phyloP scores from a whole-genome alignment of 352 stramenopile species.

The Phytopythium sindhum region DNA sequence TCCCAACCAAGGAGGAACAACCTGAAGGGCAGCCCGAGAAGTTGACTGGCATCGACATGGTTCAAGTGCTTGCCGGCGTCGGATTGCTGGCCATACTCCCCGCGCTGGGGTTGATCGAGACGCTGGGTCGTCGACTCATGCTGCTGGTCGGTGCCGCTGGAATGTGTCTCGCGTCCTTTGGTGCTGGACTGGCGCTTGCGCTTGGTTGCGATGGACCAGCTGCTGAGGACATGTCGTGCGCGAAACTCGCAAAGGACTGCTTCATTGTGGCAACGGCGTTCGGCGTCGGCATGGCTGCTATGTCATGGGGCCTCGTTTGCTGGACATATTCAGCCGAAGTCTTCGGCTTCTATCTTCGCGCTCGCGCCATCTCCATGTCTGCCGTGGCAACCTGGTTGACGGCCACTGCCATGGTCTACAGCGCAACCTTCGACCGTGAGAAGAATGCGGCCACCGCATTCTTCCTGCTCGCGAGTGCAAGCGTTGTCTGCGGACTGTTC shows the following conservation, averaged over 20 bases:
- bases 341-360: slow-evolving; percentile 45
- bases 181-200: slow-evolving; percentile 33
- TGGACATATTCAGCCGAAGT: slow-evolving; percentile 66
- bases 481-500: neutral
- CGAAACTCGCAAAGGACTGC: slow-evolving; percentile 18
- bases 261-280: slow-evolving; percentile 35
- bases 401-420: slow-evolving; percentile 26
- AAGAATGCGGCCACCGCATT: neutral
- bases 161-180: slow-evolving; percentile 40
- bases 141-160: slow-evolving; percentile 35
- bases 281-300: slow-evolving; percentile 52
- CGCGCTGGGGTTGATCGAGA: slow-evolving; percentile 38
- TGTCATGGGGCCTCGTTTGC: slow-evolving; percentile 49
- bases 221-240: slow-evolving; percentile 18
- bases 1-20: slow-evolving; percentile 1
- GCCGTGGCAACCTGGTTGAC: slow-evolving; percentile 36
- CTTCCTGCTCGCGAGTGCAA: slow-evolving; percentile 3
- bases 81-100: slow-evolving; percentile 42
- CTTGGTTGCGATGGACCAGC: slow-evolving; percentile 25
- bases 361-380: slow-evolving; percentile 33
- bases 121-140: slow-evolving; percentile 28
- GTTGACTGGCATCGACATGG: slow-evolving; percentile 5
- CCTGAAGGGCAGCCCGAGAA: neutral
- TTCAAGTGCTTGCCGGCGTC: slow-evolving; percentile 31
- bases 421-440: no score